Conservation (phyloP, 768 basidiomycete species). For the Xanthoconium purpureum region DNA sequence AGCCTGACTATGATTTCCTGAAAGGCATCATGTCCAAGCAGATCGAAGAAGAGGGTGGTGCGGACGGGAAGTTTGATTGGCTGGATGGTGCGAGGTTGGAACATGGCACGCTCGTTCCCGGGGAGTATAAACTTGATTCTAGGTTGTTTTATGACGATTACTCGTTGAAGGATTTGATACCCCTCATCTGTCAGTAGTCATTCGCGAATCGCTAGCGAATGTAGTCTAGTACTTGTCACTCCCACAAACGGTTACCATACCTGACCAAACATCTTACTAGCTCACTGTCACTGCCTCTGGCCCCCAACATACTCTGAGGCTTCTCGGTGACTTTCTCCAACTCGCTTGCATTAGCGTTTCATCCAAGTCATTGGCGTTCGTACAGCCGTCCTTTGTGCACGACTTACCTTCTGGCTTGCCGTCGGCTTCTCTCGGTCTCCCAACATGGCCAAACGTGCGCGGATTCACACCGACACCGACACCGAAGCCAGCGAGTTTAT, state of each 20-base stretch:
- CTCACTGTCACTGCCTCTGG: no score
- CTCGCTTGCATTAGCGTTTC: no score
- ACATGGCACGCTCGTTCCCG: not conserved
- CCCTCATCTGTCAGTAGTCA: not conserved
- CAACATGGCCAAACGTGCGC: constrained; percentile 32
- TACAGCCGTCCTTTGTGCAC: no score
- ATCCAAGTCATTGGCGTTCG: no score
- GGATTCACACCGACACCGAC: constrained; percentile 8
- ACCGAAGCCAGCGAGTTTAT: constrained; percentile 12
- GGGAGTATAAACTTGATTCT: not conserved
- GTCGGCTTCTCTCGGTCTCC: not conserved
- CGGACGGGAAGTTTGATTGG: not conserved
- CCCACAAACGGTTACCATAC: no score
- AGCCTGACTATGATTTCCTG: not conserved
- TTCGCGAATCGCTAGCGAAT: not conserved
- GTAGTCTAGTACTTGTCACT: no score
- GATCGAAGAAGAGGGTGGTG: not conserved
- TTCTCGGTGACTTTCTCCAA: no score
- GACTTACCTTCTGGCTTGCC: not conserved
- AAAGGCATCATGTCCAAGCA: not conserved
- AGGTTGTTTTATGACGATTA: not conserved
- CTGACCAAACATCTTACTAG: no score
- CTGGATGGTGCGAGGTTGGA: not conserved
- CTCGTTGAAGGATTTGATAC: not conserved
- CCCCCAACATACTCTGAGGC: no score